Evolutionary conservation across 1,284 basidiomycete species (phyloP).

Genomic region (Ustilago xerochloae): DNA sequence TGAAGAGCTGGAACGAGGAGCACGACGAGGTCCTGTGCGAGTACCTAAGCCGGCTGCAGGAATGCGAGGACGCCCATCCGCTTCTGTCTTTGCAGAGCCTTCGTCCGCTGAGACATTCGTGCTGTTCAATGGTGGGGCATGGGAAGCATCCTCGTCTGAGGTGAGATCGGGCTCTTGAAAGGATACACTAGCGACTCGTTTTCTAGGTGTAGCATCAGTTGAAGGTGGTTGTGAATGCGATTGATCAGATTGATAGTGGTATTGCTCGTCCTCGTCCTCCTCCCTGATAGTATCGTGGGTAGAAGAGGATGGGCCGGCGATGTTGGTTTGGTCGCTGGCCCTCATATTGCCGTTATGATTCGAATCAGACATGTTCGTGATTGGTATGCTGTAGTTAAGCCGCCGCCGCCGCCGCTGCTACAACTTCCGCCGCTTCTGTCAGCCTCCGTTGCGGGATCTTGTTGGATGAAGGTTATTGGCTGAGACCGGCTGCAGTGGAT

Average conservation of each 20-base stretch:
- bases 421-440: too few species aligned
- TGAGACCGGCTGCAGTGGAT: too few species aligned
- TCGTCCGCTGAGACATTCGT: too few species aligned
- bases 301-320: conserved; percentile 5
- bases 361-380: conserved; percentile 9
- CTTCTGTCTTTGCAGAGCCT: conserved; percentile 2
- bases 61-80: conserved; percentile 20
- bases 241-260: neutral
- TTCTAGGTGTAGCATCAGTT: conserved; percentile 1
- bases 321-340: neutral
- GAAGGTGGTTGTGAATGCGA: neutral
- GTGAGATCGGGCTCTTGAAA: conserved; percentile 19
- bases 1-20: conserved; percentile 52
- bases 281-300: conserved; percentile 11
- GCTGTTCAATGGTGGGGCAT: too few species aligned
- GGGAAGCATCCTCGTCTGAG: conserved; percentile 1
- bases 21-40: conserved; percentile 53
- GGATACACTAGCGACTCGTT: conserved; percentile 17
- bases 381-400: neutral
- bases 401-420: too few species aligned
- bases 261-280: conserved; percentile 17
- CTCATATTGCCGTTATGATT: neutral
- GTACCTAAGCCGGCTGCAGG: conserved; percentile 57
- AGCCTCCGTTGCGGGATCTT: too few species aligned
- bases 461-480: too few species aligned